Evolutionary conservation across 139 green algal species (phyloP), one percentile per base, ranked within the genome.

Genomic region (Micractinium sp.): DNA sequence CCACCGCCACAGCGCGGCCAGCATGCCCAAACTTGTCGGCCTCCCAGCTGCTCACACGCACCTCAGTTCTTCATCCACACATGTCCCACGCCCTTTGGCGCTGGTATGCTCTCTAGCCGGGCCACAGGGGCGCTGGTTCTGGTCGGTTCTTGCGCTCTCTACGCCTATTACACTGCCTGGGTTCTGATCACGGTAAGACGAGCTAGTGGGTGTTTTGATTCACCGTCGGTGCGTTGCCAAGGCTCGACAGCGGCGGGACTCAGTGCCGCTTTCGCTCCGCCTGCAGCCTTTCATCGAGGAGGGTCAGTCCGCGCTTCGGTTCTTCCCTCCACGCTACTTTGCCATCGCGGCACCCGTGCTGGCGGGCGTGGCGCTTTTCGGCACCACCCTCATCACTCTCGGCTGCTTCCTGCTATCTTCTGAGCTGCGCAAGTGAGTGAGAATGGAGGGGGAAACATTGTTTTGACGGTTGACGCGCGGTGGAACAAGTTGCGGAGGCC

Each of bases 261-360:
- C 25, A 81, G 47, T 47, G 12, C 9, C 14, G 66, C 22, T n/a
- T 13, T 35, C 74, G 25, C 47, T 75, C 5, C 27, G 2, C 38
- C 3, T 88, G 90, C 94, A 96, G 94, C 94, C 94, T 7, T 95
- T 96, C 53, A 90, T 96, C 13, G 92, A 96, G n/a, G 39, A 67
- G 5, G 89, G 80, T 31, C 94, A 95, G 69, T 85, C 89, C 12
- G 25, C 93, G 22, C 86, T 92, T 23, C 25, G 67, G 1, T 7
- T 90, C 14, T 94, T 96, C 31, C 92, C 94, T 23, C 76, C 90
- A 2, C 78, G 74, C 13, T 83, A 90, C n/a, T 90, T 85, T 36
- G 87, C 89, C 4, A 84, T 95, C 75, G 84, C 86, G 27, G 41
- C 73, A 15, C 91, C 90, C 29, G 47, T 87, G 18, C 47, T 93